Evolutionary conservation across 2,329 filamentous ascomycete genomes (phyloP), one percentile per base, ranked within the genome.

Genomic region (Ophiostoma perfectum): DNA sequence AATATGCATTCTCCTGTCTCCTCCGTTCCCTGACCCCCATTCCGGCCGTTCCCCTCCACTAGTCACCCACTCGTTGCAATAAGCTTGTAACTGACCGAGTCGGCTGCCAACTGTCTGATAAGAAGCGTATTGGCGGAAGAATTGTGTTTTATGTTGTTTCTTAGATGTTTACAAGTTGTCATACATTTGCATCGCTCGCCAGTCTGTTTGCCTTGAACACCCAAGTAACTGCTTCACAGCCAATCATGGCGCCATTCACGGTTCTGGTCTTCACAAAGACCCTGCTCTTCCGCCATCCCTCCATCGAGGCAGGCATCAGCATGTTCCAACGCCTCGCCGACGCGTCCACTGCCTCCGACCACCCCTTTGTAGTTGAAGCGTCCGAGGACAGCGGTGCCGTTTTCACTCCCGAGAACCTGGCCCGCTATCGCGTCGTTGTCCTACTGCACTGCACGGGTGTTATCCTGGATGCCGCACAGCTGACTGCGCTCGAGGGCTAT

Each of bases 261-360:
- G 74, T 80, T 7, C 76, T 81, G 36, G 74, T 80, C 70, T 79
- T 81, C 69, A 78, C 75, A 70, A 78, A 78, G 70, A 80, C 79
- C 5, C 70, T 73, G 0, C 76, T 70, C 4, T 80, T 77, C 68
- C 77, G 79, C 62, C 80, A 81, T 69, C 75, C 72, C 14, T 80
- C 75, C 27, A 81, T 81, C 68, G 75, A 76, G 0, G 75, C 78
- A 8, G 77, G 75, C 64, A 74, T 80, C 64, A 70, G 73, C 3
- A 75, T 74, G 5, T 71, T 81, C 55, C 70, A 73, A 66, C 70
- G 70, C 5, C 75, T 79, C 5, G 78, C 75, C 39, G 69, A 58
- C 16, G 47, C 55, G 18, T 73, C 75, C n/a, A 58, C 66, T 12
- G n/a, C 0, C 11, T 69, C 73, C n/a, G 69, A 73, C 8, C 52